phyloP scores from a whole-genome alignment of 768 basidiomycete genomes.

The Kwoniella dejecticola region DNA sequence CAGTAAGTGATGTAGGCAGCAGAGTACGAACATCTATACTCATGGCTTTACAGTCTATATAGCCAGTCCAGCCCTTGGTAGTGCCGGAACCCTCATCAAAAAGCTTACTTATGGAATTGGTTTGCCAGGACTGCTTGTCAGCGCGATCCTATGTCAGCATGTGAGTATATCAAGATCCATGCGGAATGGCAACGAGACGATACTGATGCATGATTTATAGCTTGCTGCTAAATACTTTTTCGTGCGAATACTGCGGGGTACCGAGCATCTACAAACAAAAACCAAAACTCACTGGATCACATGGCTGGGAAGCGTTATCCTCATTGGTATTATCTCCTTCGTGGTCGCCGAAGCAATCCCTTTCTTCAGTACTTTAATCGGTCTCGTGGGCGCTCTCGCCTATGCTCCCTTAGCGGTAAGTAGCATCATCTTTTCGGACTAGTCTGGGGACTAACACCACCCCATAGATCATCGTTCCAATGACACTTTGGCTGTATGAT shows the following conservation, averaged over 20 bases:
- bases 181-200: not conserved
- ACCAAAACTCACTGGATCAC: constrained; percentile 24
- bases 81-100: constrained; percentile 44
- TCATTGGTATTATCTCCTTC: constrained; percentile 19
- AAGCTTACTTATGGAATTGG: constrained; percentile 45
- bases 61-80: constrained; percentile 41
- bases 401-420: constrained; percentile 24
- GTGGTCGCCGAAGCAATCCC: constrained; percentile 26
- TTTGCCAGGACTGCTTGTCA: constrained; percentile 38
- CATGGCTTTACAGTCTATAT: constrained; percentile 32
- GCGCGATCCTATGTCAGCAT: constrained; percentile 19
- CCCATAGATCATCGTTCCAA: constrained; percentile 11
- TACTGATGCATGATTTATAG: not conserved
- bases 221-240: constrained; percentile 28
- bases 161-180: not conserved
- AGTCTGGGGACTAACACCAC: not conserved
- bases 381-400: constrained; percentile 33
- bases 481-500: constrained; percentile 30
- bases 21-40: not conserved
- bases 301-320: constrained; percentile 16
- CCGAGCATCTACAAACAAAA: constrained; percentile 17
- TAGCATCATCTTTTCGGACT: not conserved
- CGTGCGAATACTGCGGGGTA: constrained; percentile 27
- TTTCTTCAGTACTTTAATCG: constrained; percentile 32
- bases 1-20: not conserved